Evolutionary conservation across 176 grass and related monocot genomes (phyloP), one percentile per base, ranked within the genome.

Genomic region (Pontederia paniculata): DNA sequence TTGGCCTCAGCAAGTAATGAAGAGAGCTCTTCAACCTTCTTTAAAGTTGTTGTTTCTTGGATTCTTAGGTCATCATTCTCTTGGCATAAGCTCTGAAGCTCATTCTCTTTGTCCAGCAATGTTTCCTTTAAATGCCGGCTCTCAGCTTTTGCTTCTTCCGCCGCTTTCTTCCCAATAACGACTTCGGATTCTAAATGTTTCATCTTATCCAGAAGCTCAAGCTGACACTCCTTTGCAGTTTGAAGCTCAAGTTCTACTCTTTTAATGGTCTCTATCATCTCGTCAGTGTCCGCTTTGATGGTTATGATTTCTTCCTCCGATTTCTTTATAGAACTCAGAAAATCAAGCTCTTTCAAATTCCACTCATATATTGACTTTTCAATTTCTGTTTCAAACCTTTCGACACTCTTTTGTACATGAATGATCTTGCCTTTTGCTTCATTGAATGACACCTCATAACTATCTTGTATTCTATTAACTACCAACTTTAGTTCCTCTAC

Each of bases 401-500:
- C 73, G 23, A 89, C 70, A 14, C 78, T 81, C 57, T 89, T 89
- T 20, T 77, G 68, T 15, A 96, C 80, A 48, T 85, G 89, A 76
- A 83, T 79, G 43, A 77, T 86, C 73, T 96, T 82, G 12, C 83
- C 85, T 70, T 86, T 96, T 55, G 80, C 82, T 80, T 89, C 86
- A 46, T 96, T 85, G 23, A 89, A 72, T 82, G 79, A 83, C 16
- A 89, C 82, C 44, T 96, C 90, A 51, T 89, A 86, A 47, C 72
- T 89, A 58, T 96, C 90, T 71, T 89, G 70, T 28, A 48, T 73
- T 47, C 86, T 89, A 51, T 81, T 82, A 19, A 89, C 68, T 19
- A 54, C 78, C 45, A 15, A 19, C 25, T 71, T 86, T 55, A 89
- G 73, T 23, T 96, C 79, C 72, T 96, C 79, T 56, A 89, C 76